Evolutionary conservation across 192 early-diverging fungal species (phyloP).

Genomic region (Jimgerdemannia lactiflua): DNA sequence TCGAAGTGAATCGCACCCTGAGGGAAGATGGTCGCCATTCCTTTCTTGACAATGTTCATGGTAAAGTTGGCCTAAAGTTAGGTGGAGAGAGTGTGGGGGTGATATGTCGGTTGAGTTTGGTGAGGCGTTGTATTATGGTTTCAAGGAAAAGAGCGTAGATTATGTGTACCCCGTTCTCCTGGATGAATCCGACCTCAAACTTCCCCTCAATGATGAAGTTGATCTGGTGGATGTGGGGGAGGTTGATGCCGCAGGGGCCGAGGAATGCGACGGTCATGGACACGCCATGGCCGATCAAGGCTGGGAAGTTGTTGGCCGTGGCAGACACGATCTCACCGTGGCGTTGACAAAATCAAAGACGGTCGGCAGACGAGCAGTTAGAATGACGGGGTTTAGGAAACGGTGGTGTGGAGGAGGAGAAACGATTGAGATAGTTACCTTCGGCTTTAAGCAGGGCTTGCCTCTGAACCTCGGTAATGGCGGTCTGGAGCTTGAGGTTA

Average conservation of each 20-base stretch:
- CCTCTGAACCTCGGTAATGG: neutral
- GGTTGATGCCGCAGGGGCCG: slow-evolving; percentile 20
- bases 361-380: neutral
- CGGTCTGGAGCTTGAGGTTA: neutral
- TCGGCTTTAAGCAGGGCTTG: neutral
- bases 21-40: slow-evolving; percentile 11
- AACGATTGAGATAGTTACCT: neutral
- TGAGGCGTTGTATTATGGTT: neutral
- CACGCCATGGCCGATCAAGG: slow-evolving; percentile 12
- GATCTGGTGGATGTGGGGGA: slow-evolving; percentile 20
- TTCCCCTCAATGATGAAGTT: slow-evolving; percentile 16
- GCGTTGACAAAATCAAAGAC: slow-evolving; percentile 13
- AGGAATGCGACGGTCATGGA: no score
- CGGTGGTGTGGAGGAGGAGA: neutral
- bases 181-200: slow-evolving; percentile 14
- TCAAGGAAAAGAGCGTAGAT: neutral
- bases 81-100: no score
- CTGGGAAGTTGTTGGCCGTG: slow-evolving; percentile 13
- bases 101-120: neutral
- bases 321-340: slow-evolving; percentile 6
- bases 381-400: slow-evolving; percentile 1
- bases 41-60: slow-evolving; percentile 2
- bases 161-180: neutral
- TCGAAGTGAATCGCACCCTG: slow-evolving; percentile 15
- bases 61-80: slow-evolving; percentile 1